These are phyloP conservation scores for Raphanus hybrid DNA, from an alignment of 441 rosid species.

Conservation along the genomic window DNA sequence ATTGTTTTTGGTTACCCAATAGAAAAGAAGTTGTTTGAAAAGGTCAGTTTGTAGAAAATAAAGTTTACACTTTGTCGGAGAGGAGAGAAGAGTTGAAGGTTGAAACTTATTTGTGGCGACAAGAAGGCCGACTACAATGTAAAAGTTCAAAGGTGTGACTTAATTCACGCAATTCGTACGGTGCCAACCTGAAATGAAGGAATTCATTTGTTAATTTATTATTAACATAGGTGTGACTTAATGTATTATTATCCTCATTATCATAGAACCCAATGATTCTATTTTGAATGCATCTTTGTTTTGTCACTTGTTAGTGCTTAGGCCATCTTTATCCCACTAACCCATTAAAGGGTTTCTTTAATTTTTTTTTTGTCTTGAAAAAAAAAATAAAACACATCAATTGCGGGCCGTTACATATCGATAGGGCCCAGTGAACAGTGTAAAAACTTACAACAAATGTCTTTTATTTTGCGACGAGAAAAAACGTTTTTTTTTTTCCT, in stretches of 20 bases:
- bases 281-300: neutral
- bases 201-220: constrained; percentile 3
- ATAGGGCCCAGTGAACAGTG: too few species aligned
- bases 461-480: too few species aligned
- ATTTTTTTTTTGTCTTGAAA: too few species aligned
- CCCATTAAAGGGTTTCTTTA: too few species aligned
- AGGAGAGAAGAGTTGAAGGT: constrained; percentile 7
- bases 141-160: constrained; percentile 13
- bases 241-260: neutral
- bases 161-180: constrained; percentile 16
- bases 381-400: too few species aligned
- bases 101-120: constrained; percentile 19
- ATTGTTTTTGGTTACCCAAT: neutral
- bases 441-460: too few species aligned
- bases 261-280: neutral
- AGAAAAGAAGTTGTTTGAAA: neutral
- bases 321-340: too few species aligned
- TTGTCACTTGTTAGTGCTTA: neutral
- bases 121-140: constrained; percentile 12
- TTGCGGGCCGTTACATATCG: too few species aligned
- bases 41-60: constrained; percentile 7
- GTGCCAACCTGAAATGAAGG: constrained; percentile 14
- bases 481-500: too few species aligned
- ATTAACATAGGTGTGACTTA: neutral
- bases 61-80: constrained; percentile 13